Base-by-base conservation (phyloP, 257 asterid genomes). In the Ligustrum vulgare region DNA sequence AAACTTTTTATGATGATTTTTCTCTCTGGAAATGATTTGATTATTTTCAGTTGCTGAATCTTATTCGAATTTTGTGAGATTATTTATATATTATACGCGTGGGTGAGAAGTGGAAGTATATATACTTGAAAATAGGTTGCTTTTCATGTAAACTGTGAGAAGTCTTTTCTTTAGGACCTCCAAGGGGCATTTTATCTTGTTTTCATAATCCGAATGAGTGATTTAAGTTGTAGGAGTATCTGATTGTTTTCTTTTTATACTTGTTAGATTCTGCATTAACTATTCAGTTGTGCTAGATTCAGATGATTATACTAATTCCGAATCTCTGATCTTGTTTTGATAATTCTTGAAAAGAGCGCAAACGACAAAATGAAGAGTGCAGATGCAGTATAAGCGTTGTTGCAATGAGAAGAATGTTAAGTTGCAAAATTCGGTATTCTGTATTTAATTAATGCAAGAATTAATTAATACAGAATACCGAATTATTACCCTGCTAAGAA, bases 61-160 rank as follows among this genome's bases (percentile, higher is more conserved):
- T n/a, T 18, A 56, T 20, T 56, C 31, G 10, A 22, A 56, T 56
- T 56, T 56, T 56, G 23, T 22, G 28, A 12, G 4, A 18, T 18
- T 56, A 56, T 56, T n/a, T 54, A 1, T 51, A 1, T 13, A 8
- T 72, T 20, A 2, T 64, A 18, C 72, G 73, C 0, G 73, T 74
- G 65, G 41, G 31, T 16, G 54, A 16, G 36, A 36, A 32, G 74
- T 58, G 51, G 76, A 65, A 66, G 58, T 74, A 34, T 58, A 34
- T 58, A 39, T 35, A 22, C 69, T 74, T 31, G 70, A 16, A 39
- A 60, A 47, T 66, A 28, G 45, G 8, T n/a, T 37, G 13, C 60
- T 72, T 67, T 66, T 69, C 68, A 15, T 69, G 67, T 28, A 78
- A 54, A 25, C 28, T 68, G 67, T 34, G 69, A 23, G 11, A 23